phyloP scores from a whole-genome alignment of 495 filamentous ascomycete species.

The Neurospora sp. region DNA sequence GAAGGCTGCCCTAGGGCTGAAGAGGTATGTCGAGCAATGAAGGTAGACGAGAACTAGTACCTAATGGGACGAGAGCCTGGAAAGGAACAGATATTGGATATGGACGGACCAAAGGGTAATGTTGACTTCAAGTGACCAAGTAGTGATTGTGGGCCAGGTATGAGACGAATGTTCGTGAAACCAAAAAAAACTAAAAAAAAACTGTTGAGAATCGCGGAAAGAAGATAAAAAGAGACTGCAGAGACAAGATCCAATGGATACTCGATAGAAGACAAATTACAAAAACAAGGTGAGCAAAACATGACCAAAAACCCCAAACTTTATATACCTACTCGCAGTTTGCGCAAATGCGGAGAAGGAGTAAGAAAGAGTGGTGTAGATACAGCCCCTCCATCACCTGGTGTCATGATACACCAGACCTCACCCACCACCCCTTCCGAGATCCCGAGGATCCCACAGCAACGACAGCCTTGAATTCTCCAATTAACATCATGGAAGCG shows the following conservation, averaged over 20 bases:
- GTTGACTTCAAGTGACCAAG: background rate
- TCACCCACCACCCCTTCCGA: slow-evolving; percentile 1
- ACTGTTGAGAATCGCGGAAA: background rate
- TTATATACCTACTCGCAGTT: slow-evolving; percentile 14
- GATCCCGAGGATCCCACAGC: slow-evolving; percentile 1
- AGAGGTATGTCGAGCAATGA: background rate
- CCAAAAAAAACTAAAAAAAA: no score
- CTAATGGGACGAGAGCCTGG: background rate
- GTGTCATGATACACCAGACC: slow-evolving; percentile 2
- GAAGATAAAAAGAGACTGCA: background rate
- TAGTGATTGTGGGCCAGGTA: background rate
- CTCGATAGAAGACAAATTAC: background rate
- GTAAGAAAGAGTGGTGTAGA: background rate
- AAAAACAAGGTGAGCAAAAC: background rate
- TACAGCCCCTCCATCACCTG: background rate
- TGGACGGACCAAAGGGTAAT: background rate
- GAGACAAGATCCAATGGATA: background rate
- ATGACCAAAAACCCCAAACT: background rate
- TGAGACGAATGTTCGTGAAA: background rate
- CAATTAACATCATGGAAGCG: slow-evolving; percentile 14
- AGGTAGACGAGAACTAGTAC: background rate
- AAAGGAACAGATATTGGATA: background rate
- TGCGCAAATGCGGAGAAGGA: slow-evolving; percentile 28
- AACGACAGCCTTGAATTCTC: slow-evolving; percentile 10
- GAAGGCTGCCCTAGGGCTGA: background rate